Percentiles rank a stretch among this genome's conserved stretches.
Conservation (phyloP, 1,284 basidiomycete species). For the Volvariella surrecta region DNA sequence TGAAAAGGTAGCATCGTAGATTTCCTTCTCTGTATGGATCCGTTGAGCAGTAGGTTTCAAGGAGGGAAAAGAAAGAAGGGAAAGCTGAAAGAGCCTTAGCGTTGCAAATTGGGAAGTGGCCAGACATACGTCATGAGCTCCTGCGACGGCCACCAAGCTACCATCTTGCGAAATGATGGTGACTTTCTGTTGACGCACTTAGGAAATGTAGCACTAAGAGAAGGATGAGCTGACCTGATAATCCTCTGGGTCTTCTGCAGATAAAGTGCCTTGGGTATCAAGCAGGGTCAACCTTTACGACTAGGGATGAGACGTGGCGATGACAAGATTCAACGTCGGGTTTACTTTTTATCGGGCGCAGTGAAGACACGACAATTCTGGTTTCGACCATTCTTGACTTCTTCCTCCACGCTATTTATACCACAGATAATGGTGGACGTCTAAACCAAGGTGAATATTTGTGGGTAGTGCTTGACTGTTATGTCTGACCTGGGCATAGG, state of each 20-base stretch:
- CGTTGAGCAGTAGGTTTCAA: conserved; percentile 40
- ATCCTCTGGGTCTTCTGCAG: conserved; percentile 54
- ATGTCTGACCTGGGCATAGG: conserved; percentile 47
- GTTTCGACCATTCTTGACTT: conserved; percentile 60
- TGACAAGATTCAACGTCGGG: conserved; percentile 6
- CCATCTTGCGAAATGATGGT: conserved; percentile 65
- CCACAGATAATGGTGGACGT: conserved; percentile 66
- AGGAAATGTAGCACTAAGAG: background rate
- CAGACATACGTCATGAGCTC: conserved; percentile 50
- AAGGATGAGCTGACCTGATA: conserved; percentile 56
- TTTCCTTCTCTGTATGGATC: conserved; percentile 54
- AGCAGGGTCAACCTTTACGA: conserved; percentile 42
- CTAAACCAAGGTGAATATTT: conserved; percentile 14
- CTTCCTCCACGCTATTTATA: conserved; percentile 68
- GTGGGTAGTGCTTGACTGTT: conserved; percentile 3
- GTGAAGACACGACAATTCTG: conserved; percentile 75
- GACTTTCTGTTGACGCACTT: conserved; percentile 51
- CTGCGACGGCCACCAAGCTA: conserved; percentile 51
- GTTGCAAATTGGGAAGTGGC: conserved; percentile 3
- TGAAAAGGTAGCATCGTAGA: conserved; percentile 71
- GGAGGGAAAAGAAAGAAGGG: conserved; percentile 61
- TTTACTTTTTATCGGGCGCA: conserved; percentile 53
- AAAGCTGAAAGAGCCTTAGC: conserved; percentile 38
- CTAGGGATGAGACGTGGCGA: conserved; percentile 1
- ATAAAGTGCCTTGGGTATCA: conserved; percentile 54